These are phyloP conservation scores for Craterostigma plantagineum DNA, from an alignment of 257 asterid species.

Conservation along the genomic window DNA sequence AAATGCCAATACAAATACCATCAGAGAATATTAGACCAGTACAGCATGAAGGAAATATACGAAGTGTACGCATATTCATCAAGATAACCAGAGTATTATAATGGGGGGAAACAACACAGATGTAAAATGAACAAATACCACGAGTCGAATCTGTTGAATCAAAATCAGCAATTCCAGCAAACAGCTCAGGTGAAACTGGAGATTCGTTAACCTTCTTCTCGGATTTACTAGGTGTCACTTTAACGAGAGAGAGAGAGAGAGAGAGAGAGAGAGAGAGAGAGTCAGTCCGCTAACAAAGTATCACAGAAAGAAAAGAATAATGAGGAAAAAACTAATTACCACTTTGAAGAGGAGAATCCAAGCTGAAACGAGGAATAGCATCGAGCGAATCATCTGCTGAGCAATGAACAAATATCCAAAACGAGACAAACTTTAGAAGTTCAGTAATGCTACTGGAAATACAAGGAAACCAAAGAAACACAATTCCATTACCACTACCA, in stretches of 20 bases:
- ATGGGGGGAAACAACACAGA: neutral
- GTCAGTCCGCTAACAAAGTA: too few species aligned
- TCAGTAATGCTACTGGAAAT: too few species aligned
- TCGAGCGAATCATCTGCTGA: too few species aligned
- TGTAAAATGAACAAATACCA: conserved; percentile 18
- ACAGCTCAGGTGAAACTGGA: conserved; percentile 21
- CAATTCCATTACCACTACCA: too few species aligned
- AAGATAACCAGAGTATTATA: too few species aligned
- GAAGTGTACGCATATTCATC: neutral
- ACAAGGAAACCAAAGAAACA: too few species aligned
- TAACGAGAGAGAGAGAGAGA: neutral
- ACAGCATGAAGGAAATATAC: neutral
- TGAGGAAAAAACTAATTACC: conserved; percentile 12
- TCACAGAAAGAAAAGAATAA: neutral
- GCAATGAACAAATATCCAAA: too few species aligned
- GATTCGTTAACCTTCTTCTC: conserved; percentile 12
- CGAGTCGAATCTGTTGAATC: conserved; percentile 26
- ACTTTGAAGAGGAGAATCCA: conserved; percentile 22
- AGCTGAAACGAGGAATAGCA: conserved; percentile 24
- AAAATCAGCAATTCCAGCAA: conserved; percentile 20
- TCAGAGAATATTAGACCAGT: too few species aligned
- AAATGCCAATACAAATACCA: too few species aligned
- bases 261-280: neutral
- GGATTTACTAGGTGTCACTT: neutral
- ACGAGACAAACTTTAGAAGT: too few species aligned